A percentile compares a stretch with the other conserved stretches of the same genome.
phyloP scores from a whole-genome alignment of 352 stramenopile species.

The Phytophthora europaea region DNA sequence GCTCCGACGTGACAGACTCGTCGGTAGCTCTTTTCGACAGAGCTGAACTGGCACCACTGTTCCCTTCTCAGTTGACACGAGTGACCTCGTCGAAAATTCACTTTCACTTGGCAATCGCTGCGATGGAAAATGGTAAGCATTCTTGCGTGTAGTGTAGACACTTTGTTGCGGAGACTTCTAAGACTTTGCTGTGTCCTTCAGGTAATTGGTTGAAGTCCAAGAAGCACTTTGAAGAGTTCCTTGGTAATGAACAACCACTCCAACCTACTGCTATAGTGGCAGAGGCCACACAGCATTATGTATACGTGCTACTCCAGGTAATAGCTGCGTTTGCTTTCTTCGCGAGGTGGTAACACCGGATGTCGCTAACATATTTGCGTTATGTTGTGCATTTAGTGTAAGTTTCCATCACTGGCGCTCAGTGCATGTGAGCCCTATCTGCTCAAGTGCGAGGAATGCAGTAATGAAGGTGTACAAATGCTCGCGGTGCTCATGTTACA shows the following conservation, averaged over 20 bases:
- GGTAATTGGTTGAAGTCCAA: constrained; percentile 52
- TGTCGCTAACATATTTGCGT: neutral
- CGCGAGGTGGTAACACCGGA: neutral
- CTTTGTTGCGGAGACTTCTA: neutral
- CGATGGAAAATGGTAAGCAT: constrained; percentile 58
- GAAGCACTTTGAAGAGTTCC: constrained; percentile 47
- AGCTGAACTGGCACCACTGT: constrained; percentile 15
- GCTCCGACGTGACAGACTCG: neutral
- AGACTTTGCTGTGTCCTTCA: constrained; percentile 11
- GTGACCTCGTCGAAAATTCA: constrained; percentile 34
- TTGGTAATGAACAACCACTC: constrained; percentile 12
- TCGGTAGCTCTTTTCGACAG: constrained; percentile 35
- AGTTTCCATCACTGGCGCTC: constrained; percentile 60
- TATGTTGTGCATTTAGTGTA: constrained; percentile 41
- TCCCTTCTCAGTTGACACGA: constrained; percentile 28
- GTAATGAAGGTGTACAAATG: neutral
- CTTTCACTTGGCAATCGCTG: constrained; percentile 44
- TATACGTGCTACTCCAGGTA: constrained; percentile 78
- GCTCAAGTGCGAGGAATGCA: neutral
- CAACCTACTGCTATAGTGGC: neutral
- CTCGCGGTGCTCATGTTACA: constrained; percentile 39
- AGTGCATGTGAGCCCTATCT: constrained; percentile 52
- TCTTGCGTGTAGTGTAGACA: neutral
- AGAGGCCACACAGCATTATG: constrained; percentile 47
- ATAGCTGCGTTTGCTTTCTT: neutral